A percentile compares a stretch with the other conserved stretches of the same genome.
Conservation (phyloP, 371 early-diverging fungal species). For the Batkoa obscura region DNA sequence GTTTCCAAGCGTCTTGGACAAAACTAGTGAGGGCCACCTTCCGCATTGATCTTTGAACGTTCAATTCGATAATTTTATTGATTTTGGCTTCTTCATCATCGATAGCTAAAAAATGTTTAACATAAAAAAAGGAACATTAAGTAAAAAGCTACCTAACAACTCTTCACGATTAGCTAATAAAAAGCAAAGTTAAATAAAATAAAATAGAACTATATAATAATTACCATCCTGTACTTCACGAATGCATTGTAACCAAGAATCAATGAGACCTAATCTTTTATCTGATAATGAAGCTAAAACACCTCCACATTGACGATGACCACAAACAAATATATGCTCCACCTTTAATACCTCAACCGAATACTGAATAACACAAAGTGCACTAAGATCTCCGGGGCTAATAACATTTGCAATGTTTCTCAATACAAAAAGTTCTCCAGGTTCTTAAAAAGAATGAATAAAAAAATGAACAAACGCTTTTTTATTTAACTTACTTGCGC, state of each 20-base stretch:
- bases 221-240: slow-evolving; percentile 52
- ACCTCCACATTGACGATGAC: slow-evolving; percentile 82
- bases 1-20: slow-evolving; percentile 68
- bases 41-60: slow-evolving; percentile 47
- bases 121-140: no score
- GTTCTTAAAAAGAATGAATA: slow-evolving; percentile 18
- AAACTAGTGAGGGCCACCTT: slow-evolving; percentile 52
- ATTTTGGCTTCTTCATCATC: slow-evolving; percentile 17
- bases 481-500: slow-evolving; percentile 5
- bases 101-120: background rate
- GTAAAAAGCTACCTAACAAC: no score
- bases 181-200: background rate
- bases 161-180: no score
- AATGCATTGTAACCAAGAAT: slow-evolving; percentile 66
- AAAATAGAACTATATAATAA: slow-evolving; percentile 20
- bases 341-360: slow-evolving; percentile 82
- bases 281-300: slow-evolving; percentile 45
- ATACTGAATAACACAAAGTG: slow-evolving; percentile 75
- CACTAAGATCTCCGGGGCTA: slow-evolving; percentile 49
- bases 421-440: slow-evolving; percentile 87
- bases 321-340: slow-evolving; percentile 81
- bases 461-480: background rate
- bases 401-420: slow-evolving; percentile 92
- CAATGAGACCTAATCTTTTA: slow-evolving; percentile 51
- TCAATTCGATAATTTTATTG: slow-evolving; percentile 43